Percentiles rank a stretch among this genome's conserved stretches.
These are phyloP conservation scores for Linnemannia elongata DNA, from an alignment of 192 early-diverging fungal genomes.

Conservation along the genomic window DNA sequence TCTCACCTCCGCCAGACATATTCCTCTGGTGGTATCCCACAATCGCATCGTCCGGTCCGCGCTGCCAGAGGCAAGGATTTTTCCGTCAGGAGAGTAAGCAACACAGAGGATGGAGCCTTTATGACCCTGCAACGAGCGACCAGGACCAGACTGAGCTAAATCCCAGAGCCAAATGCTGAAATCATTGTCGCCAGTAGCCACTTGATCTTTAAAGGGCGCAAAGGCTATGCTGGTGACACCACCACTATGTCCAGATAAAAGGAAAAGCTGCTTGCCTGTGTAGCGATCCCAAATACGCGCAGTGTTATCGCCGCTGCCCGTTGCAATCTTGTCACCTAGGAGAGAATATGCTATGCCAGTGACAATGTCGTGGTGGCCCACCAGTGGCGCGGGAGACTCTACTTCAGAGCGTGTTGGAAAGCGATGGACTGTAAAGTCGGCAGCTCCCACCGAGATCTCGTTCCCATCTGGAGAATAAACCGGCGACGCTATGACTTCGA, in stretches of 20 bases:
- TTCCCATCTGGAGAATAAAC: neutral
- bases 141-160: no score
- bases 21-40: neutral
- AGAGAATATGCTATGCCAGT: neutral
- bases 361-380: neutral
- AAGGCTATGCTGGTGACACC: neutral
- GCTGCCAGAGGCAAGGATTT: neutral
- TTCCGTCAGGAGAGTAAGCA: neutral
- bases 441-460: neutral
- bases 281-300: neutral
- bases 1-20: neutral
- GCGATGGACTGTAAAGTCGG: neutral
- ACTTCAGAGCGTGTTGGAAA: neutral
- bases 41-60: neutral
- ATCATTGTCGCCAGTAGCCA: neutral
- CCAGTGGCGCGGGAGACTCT: neutral
- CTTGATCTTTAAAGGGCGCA: neutral
- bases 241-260: neutral
- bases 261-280: neutral
- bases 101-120: neutral
- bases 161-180: neutral
- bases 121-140: neutral
- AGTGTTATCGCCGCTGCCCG: neutral
- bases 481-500: neutral
- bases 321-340: neutral